Conservation (phyloP, 805 yeast species). For the Candida rishiriensis region DNA sequence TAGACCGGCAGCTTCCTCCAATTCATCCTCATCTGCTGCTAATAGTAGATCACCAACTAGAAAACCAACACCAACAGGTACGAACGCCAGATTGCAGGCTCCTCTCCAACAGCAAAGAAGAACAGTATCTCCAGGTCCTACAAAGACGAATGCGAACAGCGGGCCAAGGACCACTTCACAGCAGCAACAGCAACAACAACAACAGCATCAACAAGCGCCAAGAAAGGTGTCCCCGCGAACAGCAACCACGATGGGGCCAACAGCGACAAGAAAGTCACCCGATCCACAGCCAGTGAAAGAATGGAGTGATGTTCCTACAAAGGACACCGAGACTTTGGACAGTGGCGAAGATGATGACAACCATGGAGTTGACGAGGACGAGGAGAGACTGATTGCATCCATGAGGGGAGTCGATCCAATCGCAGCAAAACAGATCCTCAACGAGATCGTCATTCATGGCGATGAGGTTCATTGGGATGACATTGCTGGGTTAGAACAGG, state of each 20-base stretch:
- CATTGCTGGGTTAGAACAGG: slow-evolving; percentile 86
- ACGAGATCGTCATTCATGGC: slow-evolving; percentile 84
- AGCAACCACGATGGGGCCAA: background rate
- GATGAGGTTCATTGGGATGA: slow-evolving; percentile 95
- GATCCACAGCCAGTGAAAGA: slow-evolving; percentile 6
- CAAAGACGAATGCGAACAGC: too few species aligned
- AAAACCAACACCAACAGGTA: background rate
- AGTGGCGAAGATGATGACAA: slow-evolving; percentile 16
- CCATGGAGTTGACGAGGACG: slow-evolving; percentile 19
- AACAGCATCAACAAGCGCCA: slow-evolving; percentile 1
- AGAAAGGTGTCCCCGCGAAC: slow-evolving; percentile 9
- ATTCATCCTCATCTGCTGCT: background rate
- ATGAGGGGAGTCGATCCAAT: slow-evolving; percentile 68
- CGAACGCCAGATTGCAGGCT: background rate
- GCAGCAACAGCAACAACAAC: background rate
- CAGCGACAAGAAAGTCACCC: slow-evolving; percentile 1
- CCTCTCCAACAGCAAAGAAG: slow-evolving; percentile 2
- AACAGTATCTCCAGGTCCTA: slow-evolving; percentile 13
- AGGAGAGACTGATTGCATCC: slow-evolving; percentile 37
- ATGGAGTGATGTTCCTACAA: slow-evolving; percentile 19
- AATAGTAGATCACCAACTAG: background rate
- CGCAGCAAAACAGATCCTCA: slow-evolving; percentile 79
- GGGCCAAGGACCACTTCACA: background rate
- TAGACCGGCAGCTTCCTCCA: slow-evolving; percentile 7
- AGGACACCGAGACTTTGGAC: slow-evolving; percentile 28